Conservation (phyloP, 2,329 filamentous ascomycete species). For the Fusarium foetens region DNA sequence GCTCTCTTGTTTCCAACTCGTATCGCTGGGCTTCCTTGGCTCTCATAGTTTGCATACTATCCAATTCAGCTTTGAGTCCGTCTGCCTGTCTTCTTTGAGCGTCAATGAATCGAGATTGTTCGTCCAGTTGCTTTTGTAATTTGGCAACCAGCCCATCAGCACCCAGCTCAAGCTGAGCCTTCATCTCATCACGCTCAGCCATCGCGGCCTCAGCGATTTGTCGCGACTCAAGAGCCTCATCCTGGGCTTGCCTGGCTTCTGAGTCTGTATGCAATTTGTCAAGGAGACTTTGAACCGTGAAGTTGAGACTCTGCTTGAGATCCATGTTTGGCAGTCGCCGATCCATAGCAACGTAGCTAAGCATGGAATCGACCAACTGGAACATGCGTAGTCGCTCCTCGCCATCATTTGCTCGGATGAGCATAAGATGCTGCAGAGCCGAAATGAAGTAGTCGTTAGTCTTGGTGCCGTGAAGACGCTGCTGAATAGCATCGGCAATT, state of each 20-base stretch:
- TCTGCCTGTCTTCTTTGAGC: slow-evolving; percentile 88
- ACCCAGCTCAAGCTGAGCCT: slow-evolving; percentile 85
- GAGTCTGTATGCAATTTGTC: slow-evolving; percentile 97
- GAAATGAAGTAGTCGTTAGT: slow-evolving; percentile 97
- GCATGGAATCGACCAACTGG: slow-evolving; percentile 97
- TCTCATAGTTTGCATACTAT: slow-evolving; percentile 84
- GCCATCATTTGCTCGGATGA: slow-evolving; percentile 90
- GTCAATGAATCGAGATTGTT: slow-evolving; percentile 90
- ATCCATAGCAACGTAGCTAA: slow-evolving; percentile 99
- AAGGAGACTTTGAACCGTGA: slow-evolving; percentile 93
- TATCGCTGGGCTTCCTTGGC: slow-evolving; percentile 93
- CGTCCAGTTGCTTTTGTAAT: slow-evolving; percentile 91
- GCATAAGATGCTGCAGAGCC: slow-evolving; percentile 90
- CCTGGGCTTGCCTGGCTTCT: slow-evolving; percentile 89
- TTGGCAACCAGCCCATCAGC: slow-evolving; percentile 94
- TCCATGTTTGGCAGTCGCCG: slow-evolving; percentile 95
- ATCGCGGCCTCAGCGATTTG: slow-evolving; percentile 96
- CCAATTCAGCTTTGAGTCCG: slow-evolving; percentile 86
- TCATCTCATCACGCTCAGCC: slow-evolving; percentile 96
- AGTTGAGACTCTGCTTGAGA: slow-evolving; percentile 96
- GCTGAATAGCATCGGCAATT: slow-evolving; percentile 93
- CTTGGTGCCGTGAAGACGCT: slow-evolving; percentile 82
- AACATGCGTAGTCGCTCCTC: slow-evolving; percentile 96
- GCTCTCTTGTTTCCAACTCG: slow-evolving; percentile 92
- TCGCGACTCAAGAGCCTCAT: slow-evolving; percentile 89